These are phyloP conservation scores for Ogataea hybrid DNA, from an alignment of 1,139 yeast genomes.

Conservation along the genomic window DNA sequence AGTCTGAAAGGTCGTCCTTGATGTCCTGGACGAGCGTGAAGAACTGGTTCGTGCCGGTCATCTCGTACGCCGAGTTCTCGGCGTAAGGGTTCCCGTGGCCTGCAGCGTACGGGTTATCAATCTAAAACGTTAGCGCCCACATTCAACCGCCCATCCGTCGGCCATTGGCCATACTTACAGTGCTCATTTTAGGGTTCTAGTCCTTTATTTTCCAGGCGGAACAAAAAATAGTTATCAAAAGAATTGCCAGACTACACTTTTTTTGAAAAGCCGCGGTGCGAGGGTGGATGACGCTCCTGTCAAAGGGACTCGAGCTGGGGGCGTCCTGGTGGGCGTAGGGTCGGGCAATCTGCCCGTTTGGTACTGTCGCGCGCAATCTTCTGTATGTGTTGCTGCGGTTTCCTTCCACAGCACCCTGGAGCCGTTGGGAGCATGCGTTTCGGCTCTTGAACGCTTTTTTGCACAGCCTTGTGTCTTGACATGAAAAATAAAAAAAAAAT, in stretches of 20 bases:
- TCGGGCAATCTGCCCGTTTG: neutral
- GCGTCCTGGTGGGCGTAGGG: neutral
- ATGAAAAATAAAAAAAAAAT: neutral
- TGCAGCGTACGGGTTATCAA: conserved; percentile 26
- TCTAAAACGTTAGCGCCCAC: conserved; percentile 14
- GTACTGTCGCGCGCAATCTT: too few species aligned
- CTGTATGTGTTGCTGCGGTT: too few species aligned
- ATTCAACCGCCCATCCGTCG: neutral
- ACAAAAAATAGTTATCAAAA: conserved; percentile 8
- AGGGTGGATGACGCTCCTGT: conserved; percentile 5
- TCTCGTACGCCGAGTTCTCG: conserved; percentile 23
- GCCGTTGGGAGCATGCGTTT: too few species aligned
- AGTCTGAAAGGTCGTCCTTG: conserved; percentile 77
- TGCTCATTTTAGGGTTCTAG: conserved; percentile 7
- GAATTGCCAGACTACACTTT: conserved; percentile 4
- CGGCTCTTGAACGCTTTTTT: neutral
- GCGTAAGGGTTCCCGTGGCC: conserved; percentile 29
- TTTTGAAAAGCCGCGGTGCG: conserved; percentile 7
- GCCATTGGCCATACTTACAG: conserved; percentile 5
- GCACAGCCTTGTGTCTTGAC: conserved; percentile 5
- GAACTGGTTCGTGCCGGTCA: conserved; percentile 37
- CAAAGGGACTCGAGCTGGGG: neutral
- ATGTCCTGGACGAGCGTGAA: conserved; percentile 83
- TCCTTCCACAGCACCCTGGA: too few species aligned
- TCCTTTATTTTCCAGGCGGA: conserved; percentile 1